Conservation (phyloP, 139 green algal species). For the Edaphochlamys debaryana region DNA sequence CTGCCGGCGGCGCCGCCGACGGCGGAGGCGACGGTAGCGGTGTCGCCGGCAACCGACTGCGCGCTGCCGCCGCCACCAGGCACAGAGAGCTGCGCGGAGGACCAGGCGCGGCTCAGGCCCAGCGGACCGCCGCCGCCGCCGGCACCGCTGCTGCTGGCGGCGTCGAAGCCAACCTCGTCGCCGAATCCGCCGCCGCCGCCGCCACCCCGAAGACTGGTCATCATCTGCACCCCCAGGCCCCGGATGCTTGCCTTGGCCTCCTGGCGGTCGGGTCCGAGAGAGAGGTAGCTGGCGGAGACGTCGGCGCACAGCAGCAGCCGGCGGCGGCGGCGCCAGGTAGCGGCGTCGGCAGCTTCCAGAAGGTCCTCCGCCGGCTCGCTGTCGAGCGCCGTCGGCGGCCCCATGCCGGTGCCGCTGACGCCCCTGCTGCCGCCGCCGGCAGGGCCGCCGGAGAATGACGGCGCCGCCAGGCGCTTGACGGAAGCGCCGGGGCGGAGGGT, state of each 20-base stretch:
- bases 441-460: too few relatives aligned
- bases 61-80: not conserved
- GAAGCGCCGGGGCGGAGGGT: too few relatives aligned
- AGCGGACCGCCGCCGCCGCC: not conserved
- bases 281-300: not conserved
- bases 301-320: not conserved
- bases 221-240: not conserved
- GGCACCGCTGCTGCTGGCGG: not conserved
- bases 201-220: not conserved
- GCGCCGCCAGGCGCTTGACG: too few relatives aligned
- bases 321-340: too few relatives aligned
- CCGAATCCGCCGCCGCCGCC: too few relatives aligned
- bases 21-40: not conserved
- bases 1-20: too few relatives aligned
- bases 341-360: too few relatives aligned
- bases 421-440: too few relatives aligned
- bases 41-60: not conserved
- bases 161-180: not conserved
- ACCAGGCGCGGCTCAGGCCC: too few relatives aligned
- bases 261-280: not conserved
- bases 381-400: too few relatives aligned
- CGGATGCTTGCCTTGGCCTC: not conserved
- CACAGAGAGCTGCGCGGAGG: too few relatives aligned
- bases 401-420: not conserved
- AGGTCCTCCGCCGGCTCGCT: too few relatives aligned